Percentiles rank a stretch among this genome's conserved stretches.
Evolutionary conservation across 768 basidiomycete genomes (phyloP).

Genomic region (Solioccasus polychromus): DNA sequence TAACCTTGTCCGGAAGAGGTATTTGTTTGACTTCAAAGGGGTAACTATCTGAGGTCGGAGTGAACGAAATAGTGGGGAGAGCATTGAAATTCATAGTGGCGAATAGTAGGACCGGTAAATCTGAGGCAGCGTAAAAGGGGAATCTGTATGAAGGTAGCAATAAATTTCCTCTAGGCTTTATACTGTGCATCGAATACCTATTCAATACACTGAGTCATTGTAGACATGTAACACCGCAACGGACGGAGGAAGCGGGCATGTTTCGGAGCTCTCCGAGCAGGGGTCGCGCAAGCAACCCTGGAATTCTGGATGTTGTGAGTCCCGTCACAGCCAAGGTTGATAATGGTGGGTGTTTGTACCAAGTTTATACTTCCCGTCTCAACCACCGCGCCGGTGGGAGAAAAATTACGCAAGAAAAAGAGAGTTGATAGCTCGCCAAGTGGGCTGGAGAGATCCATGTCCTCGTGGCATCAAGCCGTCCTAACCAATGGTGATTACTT

Average conservation of each 20-base stretch:
- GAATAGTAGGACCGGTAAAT: not conserved
- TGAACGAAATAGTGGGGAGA: conserved; percentile 32
- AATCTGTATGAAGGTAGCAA: not conserved
- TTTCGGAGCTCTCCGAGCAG: conserved; percentile 17
- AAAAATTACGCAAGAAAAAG: conserved; percentile 12
- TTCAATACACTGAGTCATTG: conserved; percentile 1
- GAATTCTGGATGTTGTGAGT: conserved; percentile 11
- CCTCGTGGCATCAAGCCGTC: conserved; percentile 22
- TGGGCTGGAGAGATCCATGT: conserved; percentile 8
- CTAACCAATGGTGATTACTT: conserved; percentile 6
- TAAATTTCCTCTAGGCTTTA: conserved; percentile 15
- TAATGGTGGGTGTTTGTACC: conserved; percentile 4
- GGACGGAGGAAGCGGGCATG: conserved; percentile 9
- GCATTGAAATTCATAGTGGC: conserved; percentile 24
- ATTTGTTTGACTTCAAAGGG: conserved; percentile 39
- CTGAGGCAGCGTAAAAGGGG: not conserved
- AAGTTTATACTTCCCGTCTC: conserved; percentile 5
- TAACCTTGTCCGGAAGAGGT: conserved; percentile 28
- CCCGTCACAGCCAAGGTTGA: conserved; percentile 12
- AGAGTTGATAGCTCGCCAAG: conserved; percentile 3
- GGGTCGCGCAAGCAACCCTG: conserved; percentile 19
- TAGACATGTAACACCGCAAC: conserved; percentile 10
- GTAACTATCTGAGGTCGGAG: conserved; percentile 36
- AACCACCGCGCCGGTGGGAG: conserved; percentile 16
- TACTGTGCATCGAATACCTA: conserved; percentile 12